phyloP scores from a whole-genome alignment of 2,329 filamentous ascomycete species.

The Fusarium clavum region DNA sequence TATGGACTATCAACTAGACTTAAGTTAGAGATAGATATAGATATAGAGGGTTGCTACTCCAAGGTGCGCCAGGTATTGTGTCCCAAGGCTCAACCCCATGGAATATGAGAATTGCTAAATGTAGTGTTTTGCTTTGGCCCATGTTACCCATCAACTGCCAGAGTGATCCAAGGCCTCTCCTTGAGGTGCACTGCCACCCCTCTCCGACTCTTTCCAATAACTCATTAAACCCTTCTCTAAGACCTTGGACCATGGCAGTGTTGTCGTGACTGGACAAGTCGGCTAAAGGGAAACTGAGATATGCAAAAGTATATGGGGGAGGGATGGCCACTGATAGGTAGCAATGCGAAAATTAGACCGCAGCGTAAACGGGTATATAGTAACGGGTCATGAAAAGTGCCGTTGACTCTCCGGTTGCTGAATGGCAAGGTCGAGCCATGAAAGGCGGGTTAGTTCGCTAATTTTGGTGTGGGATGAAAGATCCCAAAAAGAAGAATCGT shows the following conservation, averaged over 20 bases:
- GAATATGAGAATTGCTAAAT: constrained; percentile 41
- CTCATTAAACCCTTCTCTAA: constrained; percentile 23
- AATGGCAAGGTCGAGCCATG: constrained; percentile 35
- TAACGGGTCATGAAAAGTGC: constrained; percentile 45
- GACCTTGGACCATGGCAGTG: constrained; percentile 42
- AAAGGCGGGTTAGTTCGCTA: constrained; percentile 39
- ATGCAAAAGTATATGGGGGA: constrained; percentile 34
- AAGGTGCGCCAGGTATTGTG: constrained; percentile 39
- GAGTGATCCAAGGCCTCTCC: constrained; percentile 43
- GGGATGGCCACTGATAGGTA: constrained; percentile 43
- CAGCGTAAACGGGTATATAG: constrained; percentile 49
- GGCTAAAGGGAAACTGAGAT: constrained; percentile 5
- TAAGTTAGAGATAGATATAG: constrained; percentile 39
- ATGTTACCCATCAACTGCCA: constrained; percentile 42
- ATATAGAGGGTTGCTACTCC: constrained; percentile 47
- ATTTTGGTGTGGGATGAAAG: constrained; percentile 28
- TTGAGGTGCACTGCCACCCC: constrained; percentile 31
- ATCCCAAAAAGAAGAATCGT: constrained; percentile 29
- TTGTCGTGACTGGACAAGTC: constrained; percentile 27
- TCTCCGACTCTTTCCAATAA: constrained; percentile 24
- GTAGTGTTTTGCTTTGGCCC: constrained; percentile 41
- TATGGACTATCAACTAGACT: constrained; percentile 47
- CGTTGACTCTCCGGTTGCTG: constrained; percentile 35
- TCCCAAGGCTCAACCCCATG: constrained; percentile 41
- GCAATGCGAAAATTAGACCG: constrained; percentile 47